These are phyloP conservation scores for Physocladia obscura DNA, from an alignment of 192 early-diverging fungal species.

Conservation along the genomic window DNA sequence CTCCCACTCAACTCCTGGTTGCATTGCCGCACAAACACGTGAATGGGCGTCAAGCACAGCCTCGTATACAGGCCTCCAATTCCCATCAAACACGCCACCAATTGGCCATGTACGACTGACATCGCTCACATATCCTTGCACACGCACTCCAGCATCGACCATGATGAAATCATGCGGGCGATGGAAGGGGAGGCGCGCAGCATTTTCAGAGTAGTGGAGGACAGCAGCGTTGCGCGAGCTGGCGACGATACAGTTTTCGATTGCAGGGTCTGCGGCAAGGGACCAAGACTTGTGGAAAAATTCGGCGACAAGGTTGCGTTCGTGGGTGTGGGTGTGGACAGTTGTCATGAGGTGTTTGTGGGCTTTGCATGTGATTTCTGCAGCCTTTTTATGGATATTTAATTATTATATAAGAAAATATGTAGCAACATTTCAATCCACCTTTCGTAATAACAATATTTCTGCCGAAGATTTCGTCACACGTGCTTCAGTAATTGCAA, in stretches of 20 bases:
- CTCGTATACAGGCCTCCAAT: conserved; percentile 74
- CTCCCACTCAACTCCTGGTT: conserved; percentile 76
- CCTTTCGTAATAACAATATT: conserved; percentile 70
- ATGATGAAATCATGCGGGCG: conserved; percentile 59
- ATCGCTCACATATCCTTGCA: conserved; percentile 77
- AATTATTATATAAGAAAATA: not conserved
- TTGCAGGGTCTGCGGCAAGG: conserved; percentile 57
- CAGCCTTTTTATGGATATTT: not conserved
- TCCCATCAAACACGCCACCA: conserved; percentile 66
- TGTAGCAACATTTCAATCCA: conserved; percentile 63
- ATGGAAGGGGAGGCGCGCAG: not conserved
- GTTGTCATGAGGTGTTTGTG: conserved; percentile 75
- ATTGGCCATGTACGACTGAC: conserved; percentile 86
- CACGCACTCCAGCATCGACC: conserved; percentile 55
- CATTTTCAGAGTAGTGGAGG: conserved; percentile 77
- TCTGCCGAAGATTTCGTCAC: conserved; percentile 79
- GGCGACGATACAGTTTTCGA: conserved; percentile 83
- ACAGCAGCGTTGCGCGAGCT: conserved; percentile 70
- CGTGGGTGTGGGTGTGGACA: conserved; percentile 56
- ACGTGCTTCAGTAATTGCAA: conserved; percentile 72
- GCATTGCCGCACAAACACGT: conserved; percentile 63
- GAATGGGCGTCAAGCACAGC: conserved; percentile 84
- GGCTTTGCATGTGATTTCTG: conserved; percentile 47
- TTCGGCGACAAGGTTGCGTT: conserved; percentile 72
- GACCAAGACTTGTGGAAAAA: conserved; percentile 72